Evolutionary conservation across 1,284 basidiomycete genomes (phyloP), one percentile per base, ranked within the genome.

Genomic region (Trametes sp.): DNA sequence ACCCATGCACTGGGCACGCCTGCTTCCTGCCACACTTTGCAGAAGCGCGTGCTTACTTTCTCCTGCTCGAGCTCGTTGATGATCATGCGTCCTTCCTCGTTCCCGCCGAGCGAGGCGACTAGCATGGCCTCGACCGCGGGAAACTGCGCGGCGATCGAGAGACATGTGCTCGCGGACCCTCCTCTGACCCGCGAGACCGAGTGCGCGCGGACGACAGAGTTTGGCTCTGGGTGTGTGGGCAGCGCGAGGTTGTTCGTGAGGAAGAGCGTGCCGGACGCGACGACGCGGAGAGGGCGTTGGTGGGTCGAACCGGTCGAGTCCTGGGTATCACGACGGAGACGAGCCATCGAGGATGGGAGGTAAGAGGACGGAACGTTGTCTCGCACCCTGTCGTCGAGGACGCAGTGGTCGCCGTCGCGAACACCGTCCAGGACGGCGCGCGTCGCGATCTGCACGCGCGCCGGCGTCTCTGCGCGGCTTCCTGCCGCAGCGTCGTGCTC

Each of bases 1-100:
- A 94, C 85, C 89, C 92, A 94, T n/a, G 92, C 91, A 59, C 83
- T 86, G 1, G 92, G 92, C 23, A 93, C 88, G 56, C 88, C 87
- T 19, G 84, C 81, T 23, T 84, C 82, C 31, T 86, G 83, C 86
- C 88, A 89, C 23, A 90, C 74, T 73, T 91, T 91, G 76, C 89
- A 92, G 69, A 86, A 90, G 41, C 84, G 81, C 42, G 89, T 92
- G 62, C 81, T 86, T 0, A 94, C 85, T 11, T 89, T 86, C 64
- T 86, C 86, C 4, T 77, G 77, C 65, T 92, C 87, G 55, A 94
- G 79, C 57, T 92, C 87, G 48, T 81, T 78, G 58, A 89, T 73
- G 29, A 93, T 80, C 72, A 82, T 82, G 42, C 74, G 74, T 1
- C 88, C 91, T 62, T 93, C 91, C 23, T 86, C 82, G 68, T 86